Percentiles rank a stretch among this genome's conserved stretches.
These are phyloP conservation scores for Triticum aestivum DNA, from an alignment of 176 grass and related monocot genomes.

Conservation along the genomic window DNA sequence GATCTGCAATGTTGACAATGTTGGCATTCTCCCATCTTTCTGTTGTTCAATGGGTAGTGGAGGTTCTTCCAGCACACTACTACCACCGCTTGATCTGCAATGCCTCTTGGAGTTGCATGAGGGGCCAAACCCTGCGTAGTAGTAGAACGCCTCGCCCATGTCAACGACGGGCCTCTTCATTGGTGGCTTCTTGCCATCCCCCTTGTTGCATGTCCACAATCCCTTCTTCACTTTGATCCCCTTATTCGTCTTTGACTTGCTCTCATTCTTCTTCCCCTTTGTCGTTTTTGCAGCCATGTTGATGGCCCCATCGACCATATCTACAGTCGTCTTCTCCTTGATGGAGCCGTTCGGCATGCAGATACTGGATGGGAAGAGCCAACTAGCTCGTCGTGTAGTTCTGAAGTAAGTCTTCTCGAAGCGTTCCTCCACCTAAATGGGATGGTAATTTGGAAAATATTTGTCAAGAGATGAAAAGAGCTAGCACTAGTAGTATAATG, in stretches of 20 bases:
- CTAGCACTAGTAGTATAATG: background rate
- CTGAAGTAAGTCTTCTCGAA: constrained; percentile 27
- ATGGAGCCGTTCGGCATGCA: background rate
- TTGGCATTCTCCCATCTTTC: background rate
- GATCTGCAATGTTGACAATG: background rate
- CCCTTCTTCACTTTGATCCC: background rate
- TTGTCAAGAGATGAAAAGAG: background rate
- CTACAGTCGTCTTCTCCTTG: background rate
- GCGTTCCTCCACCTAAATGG: constrained; percentile 25
- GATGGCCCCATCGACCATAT: background rate
- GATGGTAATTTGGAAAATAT: background rate
- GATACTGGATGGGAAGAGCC: constrained; percentile 24
- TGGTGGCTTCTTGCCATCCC: constrained; percentile 27
- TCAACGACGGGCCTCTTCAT: constrained; percentile 7
- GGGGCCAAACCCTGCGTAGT: constrained; percentile 49
- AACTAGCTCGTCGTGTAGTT: constrained; percentile 21
- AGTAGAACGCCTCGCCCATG: constrained; percentile 33
- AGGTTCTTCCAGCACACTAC: background rate
- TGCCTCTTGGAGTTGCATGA: constrained; percentile 37
- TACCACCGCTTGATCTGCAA: background rate
- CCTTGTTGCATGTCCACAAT: constrained; percentile 40
- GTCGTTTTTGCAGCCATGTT: background rate
- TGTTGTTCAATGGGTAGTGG: background rate
- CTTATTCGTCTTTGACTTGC: background rate
- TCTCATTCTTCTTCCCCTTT: background rate